Base-by-base conservation (phyloP, 1,284 basidiomycete genomes). In the Cutaneotrichosporon daszewskae region DNA sequence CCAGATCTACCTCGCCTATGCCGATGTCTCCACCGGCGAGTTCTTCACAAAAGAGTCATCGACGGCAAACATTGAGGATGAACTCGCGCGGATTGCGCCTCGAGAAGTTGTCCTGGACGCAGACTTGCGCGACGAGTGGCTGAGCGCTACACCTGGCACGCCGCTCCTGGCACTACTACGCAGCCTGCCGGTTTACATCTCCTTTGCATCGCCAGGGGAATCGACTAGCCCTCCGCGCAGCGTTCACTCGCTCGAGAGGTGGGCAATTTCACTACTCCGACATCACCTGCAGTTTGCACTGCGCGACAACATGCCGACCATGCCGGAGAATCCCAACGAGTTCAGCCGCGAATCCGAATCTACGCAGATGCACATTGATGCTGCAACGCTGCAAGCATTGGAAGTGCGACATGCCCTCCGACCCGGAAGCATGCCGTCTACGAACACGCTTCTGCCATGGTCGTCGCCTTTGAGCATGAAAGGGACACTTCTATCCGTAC, bases 11-110 rank as follows among this genome's bases (percentile, higher is more conserved):
- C 72, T 95, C 24, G 88, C 90, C 3, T 95, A 90, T 83, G 88
- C 88, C 22, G 92, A 96, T 63, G 80, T 92, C n/a, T 91, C 90
- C 5, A 95, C 91, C 0, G 90, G 91, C 49, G 87, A 92, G 60
- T 89, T 92, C 68, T 91, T 86, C 67, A 83, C 85, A 1, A 86
- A 85, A 57, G 66, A 69, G 4, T 75, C 79, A 2, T 71, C 74
- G 3, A 47, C 76, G 3, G 77, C 79, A 10, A 73, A 71, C 34
- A 71, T 96, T 17, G 79, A 80, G 47, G 88, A 95, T 63, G 85
- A 94, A 54, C 73, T 95, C n/a, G 80, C 81, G 9, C 80, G 89
- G 14, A 84, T 95, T 40, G 72, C 74, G 13, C 90, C 91, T 5
- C 79, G 79, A 34, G 91, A 95, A 64, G 78, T 94, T 33, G 82